Evolutionary conservation across 2,329 filamentous ascomycete species (phyloP).

Genomic region (Penicillium capsulatum): DNA sequence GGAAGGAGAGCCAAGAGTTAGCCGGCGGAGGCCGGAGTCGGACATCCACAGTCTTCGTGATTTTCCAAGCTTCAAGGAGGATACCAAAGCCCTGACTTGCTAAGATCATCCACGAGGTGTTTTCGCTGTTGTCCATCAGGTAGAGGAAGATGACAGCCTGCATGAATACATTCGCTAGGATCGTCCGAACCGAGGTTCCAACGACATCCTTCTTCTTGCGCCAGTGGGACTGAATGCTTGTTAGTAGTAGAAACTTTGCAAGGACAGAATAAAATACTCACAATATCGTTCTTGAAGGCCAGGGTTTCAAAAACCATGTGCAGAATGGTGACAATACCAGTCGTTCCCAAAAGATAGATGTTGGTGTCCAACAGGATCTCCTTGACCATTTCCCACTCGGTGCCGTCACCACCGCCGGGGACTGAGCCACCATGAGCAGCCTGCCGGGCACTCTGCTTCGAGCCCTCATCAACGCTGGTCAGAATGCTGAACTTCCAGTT

Average conservation of each 20-base stretch:
- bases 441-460: conserved; percentile 75
- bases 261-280: conserved; percentile 28
- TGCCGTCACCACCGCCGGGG: conserved; percentile 78
- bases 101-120: conserved; percentile 98
- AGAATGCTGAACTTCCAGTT: conserved; percentile 89
- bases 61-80: conserved; percentile 80
- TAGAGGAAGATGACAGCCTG: conserved; percentile 94
- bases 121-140: conserved; percentile 92
- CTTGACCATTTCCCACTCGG: conserved; percentile 96
- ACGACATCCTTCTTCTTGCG: conserved; percentile 99
- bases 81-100: conserved; percentile 86
- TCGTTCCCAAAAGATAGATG: conserved; percentile 80
- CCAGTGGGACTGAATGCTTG: conserved; percentile 65
- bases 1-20: conserved; percentile 64
- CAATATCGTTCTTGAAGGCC: conserved; percentile 95
- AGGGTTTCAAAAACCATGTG: conserved; percentile 95
- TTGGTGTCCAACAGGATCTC: conserved; percentile 92
- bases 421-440: conserved; percentile 68
- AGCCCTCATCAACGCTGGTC: conserved; percentile 78
- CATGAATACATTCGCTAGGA: conserved; percentile 97
- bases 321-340: conserved; percentile 75
- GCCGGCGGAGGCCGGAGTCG: conserved; percentile 66
- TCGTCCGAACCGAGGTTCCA: conserved; percentile 91
- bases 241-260: neutral
- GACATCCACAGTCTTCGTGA: conserved; percentile 91